Evolutionary conservation across 2,329 filamentous ascomycete species (phyloP).

Genomic region (Nannizziopsis barbatae): DNA sequence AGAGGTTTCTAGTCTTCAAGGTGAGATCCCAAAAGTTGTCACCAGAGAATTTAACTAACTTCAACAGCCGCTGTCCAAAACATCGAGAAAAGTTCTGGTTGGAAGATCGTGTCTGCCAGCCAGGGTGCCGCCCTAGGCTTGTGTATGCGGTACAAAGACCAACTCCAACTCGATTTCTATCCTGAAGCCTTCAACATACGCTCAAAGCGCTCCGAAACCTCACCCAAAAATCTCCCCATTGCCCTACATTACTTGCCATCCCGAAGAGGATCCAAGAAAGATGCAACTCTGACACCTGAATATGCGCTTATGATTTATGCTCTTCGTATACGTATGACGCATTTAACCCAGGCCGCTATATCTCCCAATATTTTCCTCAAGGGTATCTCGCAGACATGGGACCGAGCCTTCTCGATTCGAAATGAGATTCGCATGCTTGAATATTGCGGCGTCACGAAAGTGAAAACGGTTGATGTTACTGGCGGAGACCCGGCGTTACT

Average conservation of each 20-base stretch:
- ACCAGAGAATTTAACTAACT: neutral
- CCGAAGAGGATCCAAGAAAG: constrained; percentile 7
- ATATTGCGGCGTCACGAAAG: constrained; percentile 36
- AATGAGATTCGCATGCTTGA: constrained; percentile 36
- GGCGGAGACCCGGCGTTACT: constrained; percentile 18
- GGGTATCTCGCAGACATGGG: constrained; percentile 36
- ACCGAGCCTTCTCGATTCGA: constrained; percentile 29
- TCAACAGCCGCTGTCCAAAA: constrained; percentile 28
- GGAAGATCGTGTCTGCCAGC: constrained; percentile 33
- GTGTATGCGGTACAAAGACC: constrained; percentile 33
- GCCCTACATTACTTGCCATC: constrained; percentile 27
- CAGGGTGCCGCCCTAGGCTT: constrained; percentile 26
- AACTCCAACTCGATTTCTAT: constrained; percentile 35
- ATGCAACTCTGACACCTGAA: constrained; percentile 26
- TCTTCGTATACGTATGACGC: constrained; percentile 29
- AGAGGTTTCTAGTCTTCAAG: constrained; percentile 70
- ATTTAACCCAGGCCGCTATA: constrained; percentile 27
- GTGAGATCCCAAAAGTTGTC: constrained; percentile 35
- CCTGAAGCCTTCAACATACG: constrained; percentile 27
- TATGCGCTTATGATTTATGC: constrained; percentile 34
- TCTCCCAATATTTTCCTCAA: constrained; percentile 31
- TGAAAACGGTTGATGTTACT: constrained; percentile 22
- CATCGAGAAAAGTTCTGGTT: constrained; percentile 35
- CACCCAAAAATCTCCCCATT: constrained; percentile 21
- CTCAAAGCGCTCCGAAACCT: constrained; percentile 15